phyloP scores from a whole-genome alignment of 2,329 filamentous ascomycete species.

The Pseudogymnoascus sp. region DNA sequence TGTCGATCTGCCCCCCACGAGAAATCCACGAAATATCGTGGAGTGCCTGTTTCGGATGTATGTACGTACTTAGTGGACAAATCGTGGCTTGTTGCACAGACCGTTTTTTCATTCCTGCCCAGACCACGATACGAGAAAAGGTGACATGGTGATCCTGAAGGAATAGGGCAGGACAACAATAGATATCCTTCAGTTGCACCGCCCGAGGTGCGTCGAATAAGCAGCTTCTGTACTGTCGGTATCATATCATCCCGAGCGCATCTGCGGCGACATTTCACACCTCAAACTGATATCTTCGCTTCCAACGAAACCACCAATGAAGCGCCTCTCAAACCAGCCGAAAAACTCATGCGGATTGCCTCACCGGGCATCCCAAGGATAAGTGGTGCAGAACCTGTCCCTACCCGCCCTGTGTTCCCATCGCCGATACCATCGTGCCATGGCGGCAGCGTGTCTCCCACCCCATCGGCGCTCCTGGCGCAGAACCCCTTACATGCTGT shows the following conservation, averaged over 20 bases:
- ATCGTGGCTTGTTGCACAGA: conserved; percentile 6
- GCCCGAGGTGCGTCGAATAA: neutral
- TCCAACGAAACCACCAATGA: neutral
- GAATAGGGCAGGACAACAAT: neutral
- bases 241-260: neutral
- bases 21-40: neutral
- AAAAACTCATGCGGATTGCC: neutral
- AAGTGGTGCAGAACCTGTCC: neutral
- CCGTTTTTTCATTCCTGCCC: neutral
- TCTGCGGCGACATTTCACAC: neutral
- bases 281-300: neutral
- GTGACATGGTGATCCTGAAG: conserved; percentile 1
- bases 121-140: neutral
- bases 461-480: neutral
- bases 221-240: neutral
- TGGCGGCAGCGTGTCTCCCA: conserved; percentile 3
- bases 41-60: conserved; percentile 1
- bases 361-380: neutral
- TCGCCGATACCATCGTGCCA: neutral
- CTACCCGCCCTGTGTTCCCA: conserved; percentile 3
- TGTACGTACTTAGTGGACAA: neutral
- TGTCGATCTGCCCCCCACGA: neutral
- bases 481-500: neutral
- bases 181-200: neutral
- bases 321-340: neutral